Evolutionary conservation across 352 stramenopile genomes (phyloP).

Genomic region (Pythium dissimile): DNA sequence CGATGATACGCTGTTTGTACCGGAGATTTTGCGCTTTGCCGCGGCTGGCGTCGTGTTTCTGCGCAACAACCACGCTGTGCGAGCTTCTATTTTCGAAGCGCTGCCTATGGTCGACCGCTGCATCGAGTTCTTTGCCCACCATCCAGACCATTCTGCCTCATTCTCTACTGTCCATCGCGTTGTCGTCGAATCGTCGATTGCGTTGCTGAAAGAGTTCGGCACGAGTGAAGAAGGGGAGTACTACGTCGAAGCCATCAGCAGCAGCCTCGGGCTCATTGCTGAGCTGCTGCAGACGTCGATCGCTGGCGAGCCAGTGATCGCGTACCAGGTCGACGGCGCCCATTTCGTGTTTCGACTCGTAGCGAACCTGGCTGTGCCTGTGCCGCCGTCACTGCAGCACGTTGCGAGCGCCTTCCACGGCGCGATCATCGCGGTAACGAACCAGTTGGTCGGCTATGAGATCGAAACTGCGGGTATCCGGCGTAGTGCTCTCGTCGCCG

Average conservation of each 20-base stretch:
- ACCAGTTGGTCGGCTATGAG: not conserved
- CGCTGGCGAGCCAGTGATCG: slow-evolving; percentile 1
- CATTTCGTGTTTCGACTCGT: slow-evolving; percentile 13
- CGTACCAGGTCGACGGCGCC: slow-evolving; percentile 11
- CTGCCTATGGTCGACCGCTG: slow-evolving; percentile 19
- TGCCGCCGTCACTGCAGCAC: slow-evolving; percentile 10
- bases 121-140: slow-evolving; percentile 17
- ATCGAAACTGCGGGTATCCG: not conserved
- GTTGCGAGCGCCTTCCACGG: slow-evolving; percentile 8
- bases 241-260: slow-evolving; percentile 13
- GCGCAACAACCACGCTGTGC: not conserved
- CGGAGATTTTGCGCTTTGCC: slow-evolving; percentile 18
- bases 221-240: slow-evolving; percentile 19
- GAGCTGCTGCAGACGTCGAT: slow-evolving; percentile 11
- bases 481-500: not conserved
- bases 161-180: slow-evolving; percentile 19
- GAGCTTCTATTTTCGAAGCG: slow-evolving; percentile 10
- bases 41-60: slow-evolving; percentile 21
- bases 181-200: slow-evolving; percentile 17
- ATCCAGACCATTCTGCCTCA: slow-evolving; percentile 3
- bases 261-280: slow-evolving; percentile 2
- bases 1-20: slow-evolving; percentile 12
- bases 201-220: not conserved
- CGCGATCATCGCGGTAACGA: not conserved
- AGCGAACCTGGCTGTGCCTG: slow-evolving; percentile 1